These are phyloP conservation scores for Cinchona pubescens DNA, from an alignment of 257 asterid species.

Conservation along the genomic window DNA sequence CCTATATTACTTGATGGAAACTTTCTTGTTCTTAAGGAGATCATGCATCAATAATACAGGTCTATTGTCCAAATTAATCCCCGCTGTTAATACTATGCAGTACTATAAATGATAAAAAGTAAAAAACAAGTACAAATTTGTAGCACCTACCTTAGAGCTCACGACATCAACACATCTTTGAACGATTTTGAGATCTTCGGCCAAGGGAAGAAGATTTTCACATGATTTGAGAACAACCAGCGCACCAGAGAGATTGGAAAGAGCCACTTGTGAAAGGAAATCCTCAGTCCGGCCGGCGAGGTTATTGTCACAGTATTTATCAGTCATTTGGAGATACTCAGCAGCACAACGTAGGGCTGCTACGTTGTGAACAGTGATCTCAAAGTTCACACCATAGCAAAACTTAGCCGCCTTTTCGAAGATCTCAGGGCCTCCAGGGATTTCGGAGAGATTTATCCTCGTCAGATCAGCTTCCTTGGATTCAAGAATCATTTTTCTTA, in stretches of 20 bases:
- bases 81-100: too few relatives aligned
- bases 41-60: too few relatives aligned
- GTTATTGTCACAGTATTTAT: conserved; percentile 64
- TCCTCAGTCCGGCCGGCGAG: conserved; percentile 84
- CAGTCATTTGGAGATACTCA: conserved; percentile 86
- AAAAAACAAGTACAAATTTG: too few relatives aligned
- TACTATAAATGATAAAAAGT: too few relatives aligned
- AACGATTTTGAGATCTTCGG: conserved; percentile 69
- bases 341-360: conserved; percentile 93
- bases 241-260: conserved; percentile 79
- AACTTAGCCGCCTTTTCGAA: conserved; percentile 91
- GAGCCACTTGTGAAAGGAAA: conserved; percentile 72
- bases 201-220: conserved; percentile 80
- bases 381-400: conserved; percentile 93
- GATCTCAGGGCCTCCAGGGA: conserved; percentile 92
- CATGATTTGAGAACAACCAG: conserved; percentile 79
- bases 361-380: conserved; percentile 90
- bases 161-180: conserved; percentile 72
- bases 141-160: conserved; percentile 64
- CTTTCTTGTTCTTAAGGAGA: too few relatives aligned
- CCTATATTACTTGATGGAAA: too few relatives aligned
- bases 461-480: conserved; percentile 61
- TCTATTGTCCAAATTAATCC: too few relatives aligned
- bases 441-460: conserved; percentile 57
- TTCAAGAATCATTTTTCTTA: conserved; percentile 68